Base-by-base conservation (phyloP, 2,329 filamentous ascomycete species). In the Tympanopsis confertula region DNA sequence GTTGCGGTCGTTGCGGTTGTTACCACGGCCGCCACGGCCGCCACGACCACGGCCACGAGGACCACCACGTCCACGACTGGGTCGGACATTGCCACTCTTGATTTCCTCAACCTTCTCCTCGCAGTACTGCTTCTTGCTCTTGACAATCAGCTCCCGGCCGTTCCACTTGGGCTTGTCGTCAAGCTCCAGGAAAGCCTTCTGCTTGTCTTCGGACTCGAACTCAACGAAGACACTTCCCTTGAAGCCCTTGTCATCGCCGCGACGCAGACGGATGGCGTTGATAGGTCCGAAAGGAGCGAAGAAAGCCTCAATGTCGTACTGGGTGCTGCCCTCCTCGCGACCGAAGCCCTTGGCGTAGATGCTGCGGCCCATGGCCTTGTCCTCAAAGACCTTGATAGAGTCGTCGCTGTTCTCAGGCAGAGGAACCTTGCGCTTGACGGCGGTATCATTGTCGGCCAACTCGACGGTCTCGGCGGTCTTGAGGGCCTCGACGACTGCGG, bases 151-250 rank as follows among this genome's bases (percentile, higher is more conserved):
- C 22, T 86, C 78, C 47, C 84, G 69, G 37, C 72, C 87, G 58
- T 94, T 79, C 78, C 79, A 98, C 57, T 80, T 75, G 42, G 91
- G 91, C 58, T 82, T 79, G 15, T 85, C 80, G 39, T 94, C 82
- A 29, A 86, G 65, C 13, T 67, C 76, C 43, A 95, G 65, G 62
- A 98, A 98, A 41, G 78, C 77, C 57, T 87, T 71, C 50, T 85
- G 80, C 17, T 76, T 71, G 47, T 93, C 85, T 52, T 87, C 81
- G 36, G 75, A 74, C 44, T 75, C 71, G 58, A 96, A 98, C 60
- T 95, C 89, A 46, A 94, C 86, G 55, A 95, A 96, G 41, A 94
- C 86, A 47, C 86, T 94, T 48, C 89, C 87, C 72, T 98, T 98
- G 78, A 96, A 98, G 38, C 71, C 63, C 51, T 78, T 78, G 42